Evolutionary conservation across 176 grass and related monocot species (phyloP).

Genomic region (Oryza brachyantha): DNA sequence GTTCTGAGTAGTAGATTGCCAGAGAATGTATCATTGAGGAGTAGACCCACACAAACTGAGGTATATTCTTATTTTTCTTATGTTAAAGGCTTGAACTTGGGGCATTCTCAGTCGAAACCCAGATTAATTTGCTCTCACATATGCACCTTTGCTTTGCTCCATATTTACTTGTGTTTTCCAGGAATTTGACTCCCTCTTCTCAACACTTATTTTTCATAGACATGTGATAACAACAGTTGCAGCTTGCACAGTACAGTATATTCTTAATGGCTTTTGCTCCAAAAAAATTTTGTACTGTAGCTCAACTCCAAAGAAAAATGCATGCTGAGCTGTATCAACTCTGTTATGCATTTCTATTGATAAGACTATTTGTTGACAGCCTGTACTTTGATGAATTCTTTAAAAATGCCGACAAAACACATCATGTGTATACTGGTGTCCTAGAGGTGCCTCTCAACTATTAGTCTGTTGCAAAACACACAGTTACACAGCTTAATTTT

Average conservation of each 20-base stretch:
- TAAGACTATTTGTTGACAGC: constrained; percentile 1
- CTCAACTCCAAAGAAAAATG: constrained; percentile 19
- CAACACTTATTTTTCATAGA: neutral
- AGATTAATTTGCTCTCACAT: constrained; percentile 22
- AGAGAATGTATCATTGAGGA: constrained; percentile 46
- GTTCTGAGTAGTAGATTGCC: constrained; percentile 61
- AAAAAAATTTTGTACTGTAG: constrained; percentile 27
- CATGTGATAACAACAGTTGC: constrained; percentile 17
- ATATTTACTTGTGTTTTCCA: neutral
- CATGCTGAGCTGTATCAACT: constrained; percentile 19
- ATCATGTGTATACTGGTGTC: constrained; percentile 22
- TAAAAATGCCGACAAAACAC: constrained; percentile 11
- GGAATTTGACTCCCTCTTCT: constrained; percentile 1
- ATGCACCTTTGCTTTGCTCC: constrained; percentile 2
- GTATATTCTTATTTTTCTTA: constrained; percentile 38
- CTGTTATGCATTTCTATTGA: constrained; percentile 24
- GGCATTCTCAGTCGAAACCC: neutral
- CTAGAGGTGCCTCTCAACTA: neutral
- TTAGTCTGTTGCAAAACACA: neutral
- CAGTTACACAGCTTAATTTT: constrained; percentile 5
- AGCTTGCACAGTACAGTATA: neutral
- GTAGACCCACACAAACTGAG: constrained; percentile 38
- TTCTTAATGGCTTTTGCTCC: constrained; percentile 14
- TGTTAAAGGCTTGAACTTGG: constrained; percentile 18
- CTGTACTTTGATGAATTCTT: neutral